Percentiles rank a stretch among this genome's conserved stretches.
Evolutionary conservation across 768 basidiomycete genomes (phyloP).

Genomic region (Tulasnella calospora): DNA sequence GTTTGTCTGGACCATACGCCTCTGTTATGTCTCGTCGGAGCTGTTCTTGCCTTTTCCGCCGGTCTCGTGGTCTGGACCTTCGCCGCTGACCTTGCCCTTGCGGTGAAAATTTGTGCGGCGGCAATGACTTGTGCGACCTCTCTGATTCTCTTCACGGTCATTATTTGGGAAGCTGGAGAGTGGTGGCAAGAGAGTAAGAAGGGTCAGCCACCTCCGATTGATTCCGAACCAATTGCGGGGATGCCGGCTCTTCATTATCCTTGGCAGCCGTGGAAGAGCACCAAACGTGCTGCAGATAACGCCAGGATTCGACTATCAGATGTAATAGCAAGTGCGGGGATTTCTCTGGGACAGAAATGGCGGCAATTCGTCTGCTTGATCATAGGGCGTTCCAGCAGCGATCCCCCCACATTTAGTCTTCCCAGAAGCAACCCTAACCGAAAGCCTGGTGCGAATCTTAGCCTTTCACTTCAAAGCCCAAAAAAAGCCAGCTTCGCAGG

Average conservation of each 20-base stretch:
- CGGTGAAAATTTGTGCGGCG: not conserved
- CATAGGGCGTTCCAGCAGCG: too few relatives aligned
- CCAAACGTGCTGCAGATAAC: conserved; percentile 64
- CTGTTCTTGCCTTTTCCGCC: conserved; percentile 26
- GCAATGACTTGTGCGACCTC: conserved; percentile 21
- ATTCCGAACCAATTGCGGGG: not conserved
- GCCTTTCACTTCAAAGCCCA: not conserved
- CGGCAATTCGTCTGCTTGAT: not conserved
- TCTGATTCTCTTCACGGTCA: conserved; percentile 24
- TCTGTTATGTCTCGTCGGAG: conserved; percentile 24
- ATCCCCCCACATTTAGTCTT: not conserved
- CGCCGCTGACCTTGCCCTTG: not conserved
- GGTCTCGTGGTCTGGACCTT: conserved; percentile 24
- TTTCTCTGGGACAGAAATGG: not conserved
- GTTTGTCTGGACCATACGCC: conserved; percentile 26
- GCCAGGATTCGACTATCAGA: not conserved
- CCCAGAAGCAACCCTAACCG: not conserved
- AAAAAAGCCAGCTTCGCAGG: not conserved
- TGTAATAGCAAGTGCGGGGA: not conserved
- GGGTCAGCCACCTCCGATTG: conserved; percentile 36
- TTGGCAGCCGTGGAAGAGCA: conserved; percentile 61
- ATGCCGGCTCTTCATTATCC: conserved; percentile 45
- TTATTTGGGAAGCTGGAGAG: conserved; percentile 23
- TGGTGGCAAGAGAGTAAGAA: conserved; percentile 36
- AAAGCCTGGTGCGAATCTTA: not conserved